These are phyloP conservation scores for Phytophthora multivora DNA, from an alignment of 352 stramenopile species.

Conservation along the genomic window DNA sequence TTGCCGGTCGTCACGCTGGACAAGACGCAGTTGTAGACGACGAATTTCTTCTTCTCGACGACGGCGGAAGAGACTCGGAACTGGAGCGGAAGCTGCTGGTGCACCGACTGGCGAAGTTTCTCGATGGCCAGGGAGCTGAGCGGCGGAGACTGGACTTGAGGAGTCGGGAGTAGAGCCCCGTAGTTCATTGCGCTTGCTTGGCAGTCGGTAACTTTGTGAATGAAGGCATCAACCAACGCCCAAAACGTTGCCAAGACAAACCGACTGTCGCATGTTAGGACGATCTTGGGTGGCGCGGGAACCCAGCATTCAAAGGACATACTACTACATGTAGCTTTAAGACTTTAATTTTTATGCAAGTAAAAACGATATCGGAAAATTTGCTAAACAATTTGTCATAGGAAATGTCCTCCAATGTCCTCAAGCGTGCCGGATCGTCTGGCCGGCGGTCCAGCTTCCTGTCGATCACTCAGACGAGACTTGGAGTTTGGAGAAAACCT, in stretches of 20 bases:
- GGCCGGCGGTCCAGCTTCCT: not conserved
- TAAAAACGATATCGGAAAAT: too few species aligned
- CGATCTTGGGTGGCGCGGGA: slow-evolving; percentile 3
- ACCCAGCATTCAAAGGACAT: not conserved
- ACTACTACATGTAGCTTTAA: too few species aligned
- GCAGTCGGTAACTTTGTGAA: slow-evolving; percentile 13
- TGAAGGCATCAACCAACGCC: not conserved
- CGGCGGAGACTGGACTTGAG: slow-evolving; percentile 5
- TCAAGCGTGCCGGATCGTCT: slow-evolving; percentile 11
- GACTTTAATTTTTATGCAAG: too few species aligned
- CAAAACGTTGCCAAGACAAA: not conserved
- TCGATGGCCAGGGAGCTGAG: slow-evolving; percentile 33
- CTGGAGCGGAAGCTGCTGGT: slow-evolving; percentile 47
- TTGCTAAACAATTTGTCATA: too few species aligned
- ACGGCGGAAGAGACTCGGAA: slow-evolving; percentile 41
- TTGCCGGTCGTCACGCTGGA: slow-evolving; percentile 44
- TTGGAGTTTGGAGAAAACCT: not conserved
- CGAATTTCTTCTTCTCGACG: slow-evolving; percentile 41
- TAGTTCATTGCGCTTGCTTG: slow-evolving; percentile 24
- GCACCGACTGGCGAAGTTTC: slow-evolving; percentile 33
- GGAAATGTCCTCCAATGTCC: slow-evolving; percentile 12
- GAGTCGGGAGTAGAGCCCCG: not conserved
- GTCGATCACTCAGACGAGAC: not conserved
- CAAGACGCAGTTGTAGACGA: slow-evolving; percentile 52
- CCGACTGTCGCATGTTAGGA: slow-evolving; percentile 11